Evolutionary conservation across 176 grass and related monocot species (phyloP).

Genomic region (Lolium multiflorum): DNA sequence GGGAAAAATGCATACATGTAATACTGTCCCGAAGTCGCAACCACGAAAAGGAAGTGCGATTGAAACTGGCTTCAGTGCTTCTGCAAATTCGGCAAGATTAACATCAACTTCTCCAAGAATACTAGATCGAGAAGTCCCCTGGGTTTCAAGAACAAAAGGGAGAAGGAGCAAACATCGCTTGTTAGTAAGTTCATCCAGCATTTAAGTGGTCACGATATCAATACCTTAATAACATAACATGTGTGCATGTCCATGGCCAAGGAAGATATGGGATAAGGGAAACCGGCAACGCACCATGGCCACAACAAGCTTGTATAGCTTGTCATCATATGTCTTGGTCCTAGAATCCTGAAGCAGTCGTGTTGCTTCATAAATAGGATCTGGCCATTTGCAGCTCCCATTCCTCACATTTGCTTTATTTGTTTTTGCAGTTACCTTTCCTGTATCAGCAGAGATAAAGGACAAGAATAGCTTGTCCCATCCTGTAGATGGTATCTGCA

Average conservation of each 20-base stretch:
- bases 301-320: slow-evolving; percentile 90
- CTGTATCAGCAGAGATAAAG: slow-evolving; percentile 83
- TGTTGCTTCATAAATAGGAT: slow-evolving; percentile 98
- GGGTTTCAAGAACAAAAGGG: slow-evolving; percentile 43
- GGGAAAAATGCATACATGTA: slow-evolving; percentile 59
- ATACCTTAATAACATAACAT: neutral
- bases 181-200: slow-evolving; percentile 35
- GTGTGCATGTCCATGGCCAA: neutral
- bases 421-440: slow-evolving; percentile 91
- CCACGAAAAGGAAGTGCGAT: slow-evolving; percentile 84
- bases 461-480: slow-evolving; percentile 99
- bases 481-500: slow-evolving; percentile 90
- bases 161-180: slow-evolving; percentile 41
- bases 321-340: slow-evolving; percentile 94
- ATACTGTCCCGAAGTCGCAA: slow-evolving; percentile 83
- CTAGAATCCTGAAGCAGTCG: slow-evolving; percentile 89
- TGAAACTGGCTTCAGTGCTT: slow-evolving; percentile 90
- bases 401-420: slow-evolving; percentile 97
- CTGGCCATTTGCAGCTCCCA: slow-evolving; percentile 93
- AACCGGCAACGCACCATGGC: slow-evolving; percentile 73
- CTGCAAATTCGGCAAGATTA: slow-evolving; percentile 94
- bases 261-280: slow-evolving; percentile 22
- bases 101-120: slow-evolving; percentile 94
- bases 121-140: slow-evolving; percentile 92
- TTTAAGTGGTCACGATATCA: slow-evolving; percentile 21